Percentiles rank a stretch among this genome's conserved stretches.
These are phyloP conservation scores for Thelonectria blattea DNA, from an alignment of 2,329 filamentous ascomycete genomes.

Conservation along the genomic window DNA sequence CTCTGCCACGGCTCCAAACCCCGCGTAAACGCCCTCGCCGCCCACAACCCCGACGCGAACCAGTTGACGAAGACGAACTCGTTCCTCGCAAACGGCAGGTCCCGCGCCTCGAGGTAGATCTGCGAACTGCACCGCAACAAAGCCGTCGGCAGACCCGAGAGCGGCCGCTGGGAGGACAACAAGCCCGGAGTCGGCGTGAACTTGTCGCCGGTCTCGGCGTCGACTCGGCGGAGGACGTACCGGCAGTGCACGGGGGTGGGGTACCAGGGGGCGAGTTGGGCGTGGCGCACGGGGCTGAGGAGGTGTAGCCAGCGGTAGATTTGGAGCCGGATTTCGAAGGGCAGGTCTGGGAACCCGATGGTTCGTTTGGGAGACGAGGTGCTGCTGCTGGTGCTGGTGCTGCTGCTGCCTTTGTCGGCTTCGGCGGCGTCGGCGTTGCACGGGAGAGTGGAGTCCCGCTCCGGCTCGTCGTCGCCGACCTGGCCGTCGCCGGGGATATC, in stretches of 20 bases:
- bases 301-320: constrained; percentile 53
- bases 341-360: constrained; percentile 35
- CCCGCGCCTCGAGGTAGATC: constrained; percentile 50
- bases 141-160: constrained; percentile 48
- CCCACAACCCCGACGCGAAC: constrained; percentile 52
- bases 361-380: neutral
- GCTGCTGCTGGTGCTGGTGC: neutral
- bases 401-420: neutral
- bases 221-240: constrained; percentile 40
- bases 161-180: constrained; percentile 45
- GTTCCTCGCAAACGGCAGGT: constrained; percentile 49
- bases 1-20: constrained; percentile 50
- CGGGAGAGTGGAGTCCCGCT: constrained; percentile 11
- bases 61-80: constrained; percentile 55
- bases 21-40: constrained; percentile 46
- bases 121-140: constrained; percentile 48
- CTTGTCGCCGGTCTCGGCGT: neutral
- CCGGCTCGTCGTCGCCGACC: constrained; percentile 11
- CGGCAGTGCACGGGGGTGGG: constrained; percentile 43
- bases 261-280: constrained; percentile 49
- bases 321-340: constrained; percentile 53
- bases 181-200: constrained; percentile 6
- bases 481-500: constrained; percentile 11
- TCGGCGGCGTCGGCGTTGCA: neutral
- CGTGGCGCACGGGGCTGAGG: constrained; percentile 46